Base-by-base conservation (phyloP, 371 early-diverging fungal species). In the Capniomyces stellatus region DNA sequence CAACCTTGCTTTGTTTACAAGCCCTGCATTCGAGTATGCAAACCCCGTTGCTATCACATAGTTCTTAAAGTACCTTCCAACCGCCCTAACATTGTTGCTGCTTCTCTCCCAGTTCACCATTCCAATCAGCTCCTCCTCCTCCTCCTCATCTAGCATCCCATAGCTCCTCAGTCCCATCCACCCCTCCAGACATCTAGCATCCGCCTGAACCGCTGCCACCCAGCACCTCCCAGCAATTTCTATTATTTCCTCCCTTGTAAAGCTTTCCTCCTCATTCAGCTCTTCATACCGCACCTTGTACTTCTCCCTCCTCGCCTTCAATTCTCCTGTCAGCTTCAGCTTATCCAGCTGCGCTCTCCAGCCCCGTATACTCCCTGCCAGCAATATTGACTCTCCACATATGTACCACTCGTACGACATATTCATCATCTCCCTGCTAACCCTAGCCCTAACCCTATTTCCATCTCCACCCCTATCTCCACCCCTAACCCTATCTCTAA, bases 101-200 rank as follows among this genome's bases (percentile, higher is more conserved):
- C 48, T 41, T 15, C 42, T 46, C 0, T 52, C 8, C 67, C 67
- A 67, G 28, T 67, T 59, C 3, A 57, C 42, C 13, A 47, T 23
- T 1, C 21, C 24, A 30, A 67, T 51, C 24, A 67, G 54, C 23
- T 31, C 40, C 1, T 35, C 19, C 22, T 66, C 67, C 24, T 67
- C 67, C 6, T 47, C 29, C 25, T 48, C 22, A 0, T 62, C 64
- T 39, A 67, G 50, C 35, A 67, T 39, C 1, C 67, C 67, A 25
- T 63, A 51, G 25, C 63, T 67, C 19, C 64, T 53, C 22, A 67
- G 43, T 1, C 67, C 67, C 0, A 62, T 47, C 67, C 67, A 67
- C 12, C 67, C 68, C 52, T 67, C 67, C 63, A 62, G 65, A 46
- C 67, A 67, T 43, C 67, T 59, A 4, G 67, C 55, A 29, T 67